These are phyloP conservation scores for Russula virescens DNA, from an alignment of 768 basidiomycete genomes.

Conservation along the genomic window DNA sequence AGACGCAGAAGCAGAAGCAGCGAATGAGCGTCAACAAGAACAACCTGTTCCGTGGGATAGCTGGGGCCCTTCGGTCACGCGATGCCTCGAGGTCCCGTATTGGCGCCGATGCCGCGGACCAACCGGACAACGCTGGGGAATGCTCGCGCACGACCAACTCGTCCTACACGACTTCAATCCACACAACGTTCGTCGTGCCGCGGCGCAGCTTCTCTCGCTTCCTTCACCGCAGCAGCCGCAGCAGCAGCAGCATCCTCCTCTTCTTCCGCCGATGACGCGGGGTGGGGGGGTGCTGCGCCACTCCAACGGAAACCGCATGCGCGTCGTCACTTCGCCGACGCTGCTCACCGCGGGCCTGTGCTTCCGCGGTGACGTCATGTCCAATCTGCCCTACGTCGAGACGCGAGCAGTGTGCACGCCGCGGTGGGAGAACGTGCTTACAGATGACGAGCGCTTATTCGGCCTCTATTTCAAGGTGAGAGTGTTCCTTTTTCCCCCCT, in stretches of 20 bases:
- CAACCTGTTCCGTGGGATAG: conserved; percentile 3
- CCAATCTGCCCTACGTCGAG: conserved; percentile 9
- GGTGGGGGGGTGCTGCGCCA: not conserved
- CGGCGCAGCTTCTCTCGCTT: not conserved
- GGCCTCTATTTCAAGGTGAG: conserved; percentile 10
- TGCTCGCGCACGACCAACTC: not conserved
- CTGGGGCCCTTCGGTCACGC: conserved; percentile 1
- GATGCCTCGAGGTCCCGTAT: conserved; percentile 6
- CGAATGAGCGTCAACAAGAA: too few relatives aligned
- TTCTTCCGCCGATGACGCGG: too few relatives aligned
- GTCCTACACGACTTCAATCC: conserved; percentile 10
- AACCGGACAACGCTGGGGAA: conserved; percentile 2
- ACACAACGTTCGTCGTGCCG: conserved; percentile 3
- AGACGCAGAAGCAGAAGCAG: not conserved
- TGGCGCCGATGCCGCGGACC: conserved; percentile 7
- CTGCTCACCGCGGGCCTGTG: conserved; percentile 14
- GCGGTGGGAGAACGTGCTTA: conserved; percentile 15
- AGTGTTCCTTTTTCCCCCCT: not conserved
- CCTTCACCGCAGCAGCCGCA: too few relatives aligned
- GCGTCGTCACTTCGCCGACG: conserved; percentile 6
- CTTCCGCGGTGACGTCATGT: conserved; percentile 11
- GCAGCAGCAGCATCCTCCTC: too few relatives aligned
- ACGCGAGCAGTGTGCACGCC: conserved; percentile 3
- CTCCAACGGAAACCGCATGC: conserved; percentile 9
- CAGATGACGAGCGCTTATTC: conserved; percentile 9